Evolutionary conservation across 208 protist genomes (phyloP), one percentile per base, ranked within the genome.

Genomic region (Crithidia bombi): DNA sequence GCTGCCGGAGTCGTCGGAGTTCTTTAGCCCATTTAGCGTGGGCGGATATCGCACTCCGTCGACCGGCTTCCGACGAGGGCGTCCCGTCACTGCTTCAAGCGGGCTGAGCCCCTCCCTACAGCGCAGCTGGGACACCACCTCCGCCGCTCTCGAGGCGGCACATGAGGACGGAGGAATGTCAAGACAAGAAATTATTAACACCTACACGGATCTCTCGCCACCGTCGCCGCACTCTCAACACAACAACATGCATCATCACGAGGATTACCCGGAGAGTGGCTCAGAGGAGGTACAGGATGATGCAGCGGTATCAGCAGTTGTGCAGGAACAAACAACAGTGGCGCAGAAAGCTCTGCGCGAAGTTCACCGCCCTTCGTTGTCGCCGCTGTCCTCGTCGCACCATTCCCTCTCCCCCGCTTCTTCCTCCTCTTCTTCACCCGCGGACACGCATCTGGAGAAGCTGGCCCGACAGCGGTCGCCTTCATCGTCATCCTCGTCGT

Each of bases 21-120:
- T 62, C 25, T 64, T 35, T 10, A 77, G 55, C 25, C 71, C 71
- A 4, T 59, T 33, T 21, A 77, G 64, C 64, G 38, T 56, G 19
- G 46, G 46, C 23, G 21, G 33, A n/a, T 56, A 66, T 15, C 30
- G 23, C 11, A 66, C n/a, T 11, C 61, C 61, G 15, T 66, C 61
- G 3, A 66, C 61, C 26, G 61, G 32, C 3, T 5, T 36, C 5
- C 61, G 46, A 19, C 30, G 33, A 4, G 15, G 33, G 36, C 61
- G 46, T 1, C 7, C 11, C 1, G 19, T 32, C 23, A 26, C 6
- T 2, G 33, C 41, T 14, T 28, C 6, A 14, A 36, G 26, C 15
- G 61, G 44, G 2, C 33, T 23, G 3, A 66, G 61, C 30, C 61
- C 61, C 9, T 21, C 30, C 2, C 1, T 46, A 10, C 17, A 25